Conservation (phyloP, 75 land plant genomes). For the Picea glauca region DNA sequence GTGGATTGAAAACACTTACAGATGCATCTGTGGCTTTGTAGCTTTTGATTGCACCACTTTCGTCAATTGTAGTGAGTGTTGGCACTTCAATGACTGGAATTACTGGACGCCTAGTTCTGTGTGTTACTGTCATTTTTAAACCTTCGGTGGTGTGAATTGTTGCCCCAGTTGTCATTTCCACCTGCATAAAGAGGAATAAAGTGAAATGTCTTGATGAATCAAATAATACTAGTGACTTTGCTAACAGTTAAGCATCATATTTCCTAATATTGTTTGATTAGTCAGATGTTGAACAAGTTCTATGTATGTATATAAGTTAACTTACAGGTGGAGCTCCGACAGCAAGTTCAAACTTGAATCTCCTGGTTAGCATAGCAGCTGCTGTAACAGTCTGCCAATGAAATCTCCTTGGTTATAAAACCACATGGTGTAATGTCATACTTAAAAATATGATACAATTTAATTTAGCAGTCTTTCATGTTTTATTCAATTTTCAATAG, state of each 20-base stretch:
- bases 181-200: slow-evolving; percentile 41
- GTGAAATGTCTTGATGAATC: neutral
- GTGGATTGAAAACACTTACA: neutral
- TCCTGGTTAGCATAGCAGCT: slow-evolving; percentile 79
- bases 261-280: neutral
- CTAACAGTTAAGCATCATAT: neutral
- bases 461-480: neutral
- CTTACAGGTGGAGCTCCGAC: slow-evolving; percentile 90
- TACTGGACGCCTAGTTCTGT: slow-evolving; percentile 48
- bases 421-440: neutral
- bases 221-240: neutral
- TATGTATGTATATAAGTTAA: neutral
- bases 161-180: slow-evolving; percentile 93
- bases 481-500: neutral
- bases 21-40: slow-evolving; percentile 10
- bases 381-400: slow-evolving; percentile 72
- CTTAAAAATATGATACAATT: neutral
- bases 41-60: slow-evolving; percentile 18
- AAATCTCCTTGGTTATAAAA: neutral
- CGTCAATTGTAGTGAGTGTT: slow-evolving; percentile 10
- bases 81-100: slow-evolving; percentile 36
- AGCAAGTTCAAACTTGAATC: slow-evolving; percentile 83
- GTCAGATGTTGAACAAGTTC: neutral
- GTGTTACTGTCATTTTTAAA: slow-evolving; percentile 73
- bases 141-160: slow-evolving; percentile 96